These are phyloP conservation scores for Eutypella sp. DNA, from an alignment of 2,329 filamentous ascomycete species.

Conservation along the genomic window DNA sequence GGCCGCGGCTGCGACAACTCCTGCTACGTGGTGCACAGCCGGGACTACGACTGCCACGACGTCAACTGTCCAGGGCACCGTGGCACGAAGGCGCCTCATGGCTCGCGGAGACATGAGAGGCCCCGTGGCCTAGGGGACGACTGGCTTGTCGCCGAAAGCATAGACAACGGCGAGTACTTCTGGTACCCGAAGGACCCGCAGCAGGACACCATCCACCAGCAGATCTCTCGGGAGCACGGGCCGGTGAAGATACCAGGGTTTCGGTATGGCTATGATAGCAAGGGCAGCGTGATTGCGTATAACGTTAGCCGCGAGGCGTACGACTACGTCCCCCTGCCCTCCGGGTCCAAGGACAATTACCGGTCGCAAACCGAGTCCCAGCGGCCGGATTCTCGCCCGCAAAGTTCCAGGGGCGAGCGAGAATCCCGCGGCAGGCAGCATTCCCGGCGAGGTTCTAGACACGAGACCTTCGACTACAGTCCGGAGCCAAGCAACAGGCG, in stretches of 20 bases:
- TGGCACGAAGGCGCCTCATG: background rate
- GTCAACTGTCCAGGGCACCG: background rate
- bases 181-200: conserved; percentile 1
- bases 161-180: background rate
- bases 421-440: no score
- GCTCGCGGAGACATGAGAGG: background rate
- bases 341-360: no score
- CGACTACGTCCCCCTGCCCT: no score
- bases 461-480: no score
- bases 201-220: background rate
- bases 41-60: background rate
- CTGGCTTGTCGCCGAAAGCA: background rate
- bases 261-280: conserved; percentile 4
- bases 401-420: no score
- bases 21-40: background rate
- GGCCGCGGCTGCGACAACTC: background rate
- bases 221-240: background rate
- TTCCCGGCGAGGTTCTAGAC: no score
- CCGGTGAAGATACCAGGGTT: background rate
- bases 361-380: no score
- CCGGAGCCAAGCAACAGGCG: no score
- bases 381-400: no score
- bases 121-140: background rate
- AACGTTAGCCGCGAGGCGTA: no score
- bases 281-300: no score